phyloP scores from a whole-genome alignment of 2,329 filamentous ascomycete genomes.

The Falciphora oryzae region DNA sequence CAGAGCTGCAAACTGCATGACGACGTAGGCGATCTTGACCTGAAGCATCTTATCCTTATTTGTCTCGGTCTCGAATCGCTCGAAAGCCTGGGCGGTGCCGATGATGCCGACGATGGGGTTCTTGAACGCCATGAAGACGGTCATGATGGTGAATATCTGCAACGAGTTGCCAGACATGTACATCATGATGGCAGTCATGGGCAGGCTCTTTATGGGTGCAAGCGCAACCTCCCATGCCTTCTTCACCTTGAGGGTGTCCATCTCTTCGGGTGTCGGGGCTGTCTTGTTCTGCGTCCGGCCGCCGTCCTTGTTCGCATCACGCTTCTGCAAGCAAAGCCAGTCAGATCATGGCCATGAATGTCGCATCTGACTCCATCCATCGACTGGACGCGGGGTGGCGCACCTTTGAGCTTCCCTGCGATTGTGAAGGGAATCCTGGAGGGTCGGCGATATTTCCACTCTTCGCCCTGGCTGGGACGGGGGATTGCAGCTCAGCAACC shows the following conservation, averaged over 20 bases:
- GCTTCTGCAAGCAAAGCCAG: constrained; percentile 33
- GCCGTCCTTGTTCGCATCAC: constrained; percentile 39
- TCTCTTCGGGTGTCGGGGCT: constrained; percentile 71
- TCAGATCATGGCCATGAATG: neutral
- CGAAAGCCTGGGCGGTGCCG: constrained; percentile 80
- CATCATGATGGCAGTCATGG: constrained; percentile 99
- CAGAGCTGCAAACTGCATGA: constrained; percentile 78
- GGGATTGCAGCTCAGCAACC: constrained; percentile 72
- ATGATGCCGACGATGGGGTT: constrained; percentile 83
- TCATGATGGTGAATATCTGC: constrained; percentile 99
- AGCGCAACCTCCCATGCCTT: constrained; percentile 98
- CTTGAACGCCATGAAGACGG: constrained; percentile 99
- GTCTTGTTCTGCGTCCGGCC: constrained; percentile 40
- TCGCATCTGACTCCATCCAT: constrained; percentile 10
- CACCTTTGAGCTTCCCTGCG: constrained; percentile 51
- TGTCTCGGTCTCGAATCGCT: constrained; percentile 78
- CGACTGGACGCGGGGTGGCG: constrained; percentile 2
- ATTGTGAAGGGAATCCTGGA: constrained; percentile 66
- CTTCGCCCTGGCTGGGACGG: constrained; percentile 62
- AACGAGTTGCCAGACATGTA: constrained; percentile 99
- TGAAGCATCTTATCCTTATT: constrained; percentile 68
- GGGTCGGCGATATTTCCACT: constrained; percentile 70
- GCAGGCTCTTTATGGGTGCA: constrained; percentile 85
- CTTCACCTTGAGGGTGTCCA: constrained; percentile 93
- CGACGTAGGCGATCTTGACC: constrained; percentile 83